These are phyloP conservation scores for Linnemannia elongata DNA, from an alignment of 192 early-diverging fungal genomes.

Conservation along the genomic window DNA sequence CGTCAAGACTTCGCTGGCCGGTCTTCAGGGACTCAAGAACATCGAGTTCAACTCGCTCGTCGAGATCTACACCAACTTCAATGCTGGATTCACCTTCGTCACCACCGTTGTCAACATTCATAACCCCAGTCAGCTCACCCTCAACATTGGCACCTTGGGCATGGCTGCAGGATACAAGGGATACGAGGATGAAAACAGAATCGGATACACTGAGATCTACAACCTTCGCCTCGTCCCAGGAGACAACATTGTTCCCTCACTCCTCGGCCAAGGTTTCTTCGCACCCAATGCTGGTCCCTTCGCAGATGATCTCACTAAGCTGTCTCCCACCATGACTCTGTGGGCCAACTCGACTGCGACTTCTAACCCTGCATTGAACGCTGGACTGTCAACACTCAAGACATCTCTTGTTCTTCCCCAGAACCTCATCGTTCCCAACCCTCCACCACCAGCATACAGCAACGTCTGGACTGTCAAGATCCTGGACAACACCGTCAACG, in stretches of 20 bases:
- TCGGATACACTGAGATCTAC: not conserved
- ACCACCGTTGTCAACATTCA: conserved; percentile 12
- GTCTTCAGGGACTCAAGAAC: conserved; percentile 39
- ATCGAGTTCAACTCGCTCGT: not conserved
- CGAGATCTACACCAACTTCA: not conserved
- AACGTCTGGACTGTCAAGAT: conserved; percentile 7
- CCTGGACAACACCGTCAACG: not conserved
- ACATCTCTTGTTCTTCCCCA: not conserved
- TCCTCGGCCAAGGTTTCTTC: not conserved
- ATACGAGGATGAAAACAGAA: not conserved
- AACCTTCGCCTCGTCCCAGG: conserved; percentile 24
- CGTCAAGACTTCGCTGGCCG: conserved; percentile 46
- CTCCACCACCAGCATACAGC: not conserved
- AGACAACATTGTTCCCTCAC: not conserved
- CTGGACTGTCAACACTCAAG: not conserved
- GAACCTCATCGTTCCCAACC: not conserved
- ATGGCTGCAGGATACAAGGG: conserved; percentile 12
- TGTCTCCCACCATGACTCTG: not conserved
- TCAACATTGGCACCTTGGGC: conserved; percentile 21
- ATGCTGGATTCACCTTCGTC: not conserved
- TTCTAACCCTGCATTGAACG: conserved; percentile 19
- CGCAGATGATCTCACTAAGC: not conserved
- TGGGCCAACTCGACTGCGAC: not conserved
- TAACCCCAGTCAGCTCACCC: conserved; percentile 51
- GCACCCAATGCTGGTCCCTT: no score